Conservation (phyloP, 2,329 filamentous ascomycete species). For the Alternaria solani region DNA sequence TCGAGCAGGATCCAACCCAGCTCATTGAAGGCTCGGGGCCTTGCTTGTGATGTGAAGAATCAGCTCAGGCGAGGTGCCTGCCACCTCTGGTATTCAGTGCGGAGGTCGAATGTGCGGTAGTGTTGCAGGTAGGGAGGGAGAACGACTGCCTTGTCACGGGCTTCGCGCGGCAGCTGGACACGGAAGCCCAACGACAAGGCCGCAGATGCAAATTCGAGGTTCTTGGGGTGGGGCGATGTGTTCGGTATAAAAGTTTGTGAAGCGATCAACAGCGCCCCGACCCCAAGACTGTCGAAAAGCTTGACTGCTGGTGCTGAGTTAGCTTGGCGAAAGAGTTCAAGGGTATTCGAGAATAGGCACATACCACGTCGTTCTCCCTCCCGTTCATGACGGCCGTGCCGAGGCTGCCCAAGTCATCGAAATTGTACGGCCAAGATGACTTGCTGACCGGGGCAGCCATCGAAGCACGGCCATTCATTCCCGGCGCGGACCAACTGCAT, state of each 20-base stretch:
- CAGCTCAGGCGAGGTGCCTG: conserved; percentile 72
- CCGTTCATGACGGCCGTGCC: background rate
- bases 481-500: background rate
- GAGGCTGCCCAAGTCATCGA: background rate
- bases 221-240: conserved; percentile 80
- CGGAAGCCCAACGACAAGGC: conserved; percentile 94
- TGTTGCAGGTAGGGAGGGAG: conserved; percentile 97
- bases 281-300: background rate
- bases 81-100: conserved; percentile 98
- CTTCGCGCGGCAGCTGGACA: conserved; percentile 95
- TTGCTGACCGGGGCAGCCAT: background rate
- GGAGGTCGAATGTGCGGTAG: conserved; percentile 94
- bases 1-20: conserved; percentile 97
- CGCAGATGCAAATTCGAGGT: conserved; percentile 97
- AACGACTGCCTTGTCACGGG: conserved; percentile 96
- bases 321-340: background rate
- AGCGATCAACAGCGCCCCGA: conserved; percentile 78
- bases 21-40: conserved; percentile 70
- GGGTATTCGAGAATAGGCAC: background rate
- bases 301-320: background rate
- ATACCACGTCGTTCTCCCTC: background rate
- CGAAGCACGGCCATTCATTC: background rate
- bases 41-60: background rate
- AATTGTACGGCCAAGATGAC: background rate
- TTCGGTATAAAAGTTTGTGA: conserved; percentile 92